A percentile compares a stretch with the other conserved stretches of the same genome.
phyloP scores from a whole-genome alignment of 257 asterid genomes.

The Solanum stenotomum region DNA sequence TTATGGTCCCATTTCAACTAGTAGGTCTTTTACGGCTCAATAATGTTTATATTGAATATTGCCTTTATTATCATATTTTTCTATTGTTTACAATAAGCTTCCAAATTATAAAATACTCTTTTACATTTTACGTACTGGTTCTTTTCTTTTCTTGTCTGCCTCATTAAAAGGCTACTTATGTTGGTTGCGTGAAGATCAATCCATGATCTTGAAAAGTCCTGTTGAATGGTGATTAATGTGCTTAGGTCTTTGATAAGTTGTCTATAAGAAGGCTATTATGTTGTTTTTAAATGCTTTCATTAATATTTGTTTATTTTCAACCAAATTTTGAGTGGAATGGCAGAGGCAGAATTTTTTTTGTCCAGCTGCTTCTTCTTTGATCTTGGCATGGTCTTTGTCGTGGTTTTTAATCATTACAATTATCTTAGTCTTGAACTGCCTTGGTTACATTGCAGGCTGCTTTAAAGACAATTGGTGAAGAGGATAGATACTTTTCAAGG shows the following conservation, averaged over 20 bases:
- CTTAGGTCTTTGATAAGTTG: not conserved
- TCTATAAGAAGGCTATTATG: not conserved
- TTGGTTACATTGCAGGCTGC: conserved; percentile 63
- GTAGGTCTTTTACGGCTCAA: conserved; percentile 21
- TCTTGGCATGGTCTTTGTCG: not conserved
- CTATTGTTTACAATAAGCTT: not conserved
- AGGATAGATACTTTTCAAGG: conserved; percentile 81
- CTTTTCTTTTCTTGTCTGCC: not conserved
- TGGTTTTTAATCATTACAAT: not conserved
- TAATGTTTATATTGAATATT: not conserved
- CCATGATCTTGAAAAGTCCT: not conserved
- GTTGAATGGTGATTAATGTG: not conserved
- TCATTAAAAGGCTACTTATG: not conserved
- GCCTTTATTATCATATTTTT: not conserved
- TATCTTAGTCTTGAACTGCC: not conserved
- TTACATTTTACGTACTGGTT: not conserved
- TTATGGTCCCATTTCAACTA: conserved; percentile 94
- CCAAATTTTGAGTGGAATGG: not conserved
- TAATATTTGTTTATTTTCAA: not conserved
- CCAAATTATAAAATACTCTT: not conserved
- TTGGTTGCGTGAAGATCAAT: not conserved
- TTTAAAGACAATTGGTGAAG: conserved; percentile 86
- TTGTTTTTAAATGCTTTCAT: not conserved
- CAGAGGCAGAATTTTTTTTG: not conserved
- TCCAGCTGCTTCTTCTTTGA: not conserved